Evolutionary conservation across 371 early-diverging fungal genomes (phyloP).

Genomic region (Polyrhizophydium stewartii): DNA sequence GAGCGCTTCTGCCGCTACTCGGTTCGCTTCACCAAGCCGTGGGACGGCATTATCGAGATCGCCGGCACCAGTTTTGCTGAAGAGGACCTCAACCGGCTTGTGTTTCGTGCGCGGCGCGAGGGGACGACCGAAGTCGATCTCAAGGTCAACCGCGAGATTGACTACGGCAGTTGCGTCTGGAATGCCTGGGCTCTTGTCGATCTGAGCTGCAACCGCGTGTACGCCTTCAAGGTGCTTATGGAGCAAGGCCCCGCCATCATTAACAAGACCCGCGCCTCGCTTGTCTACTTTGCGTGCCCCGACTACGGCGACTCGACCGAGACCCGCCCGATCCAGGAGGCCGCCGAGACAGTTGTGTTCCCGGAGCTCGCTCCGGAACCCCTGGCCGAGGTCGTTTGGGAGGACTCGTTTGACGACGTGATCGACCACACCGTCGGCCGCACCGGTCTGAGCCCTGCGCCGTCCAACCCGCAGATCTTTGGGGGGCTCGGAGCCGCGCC

Average conservation of each 20-base stretch:
- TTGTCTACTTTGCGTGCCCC: not conserved
- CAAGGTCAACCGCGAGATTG: not conserved
- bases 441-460: too few relatives aligned
- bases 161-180: not conserved
- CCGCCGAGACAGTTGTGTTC: not conserved
- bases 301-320: not conserved
- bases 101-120: not conserved
- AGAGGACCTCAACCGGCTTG: slow-evolving; percentile 1
- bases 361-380: not conserved
- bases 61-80: not conserved
- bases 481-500: too few relatives aligned
- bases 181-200: slow-evolving; percentile 8
- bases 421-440: not conserved
- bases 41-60: not conserved
- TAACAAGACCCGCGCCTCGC: not conserved
- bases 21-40: not conserved
- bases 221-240: slow-evolving; percentile 3
- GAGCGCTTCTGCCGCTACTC: not conserved
- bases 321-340: not conserved
- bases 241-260: not conserved
- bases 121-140: slow-evolving; percentile 5
- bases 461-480: too few relatives aligned
- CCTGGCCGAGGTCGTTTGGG: not conserved
- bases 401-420: not conserved
- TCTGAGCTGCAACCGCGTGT: not conserved